Base-by-base conservation (phyloP, 2,329 filamentous ascomycete genomes). In the Colletotrichum tamarilloi region DNA sequence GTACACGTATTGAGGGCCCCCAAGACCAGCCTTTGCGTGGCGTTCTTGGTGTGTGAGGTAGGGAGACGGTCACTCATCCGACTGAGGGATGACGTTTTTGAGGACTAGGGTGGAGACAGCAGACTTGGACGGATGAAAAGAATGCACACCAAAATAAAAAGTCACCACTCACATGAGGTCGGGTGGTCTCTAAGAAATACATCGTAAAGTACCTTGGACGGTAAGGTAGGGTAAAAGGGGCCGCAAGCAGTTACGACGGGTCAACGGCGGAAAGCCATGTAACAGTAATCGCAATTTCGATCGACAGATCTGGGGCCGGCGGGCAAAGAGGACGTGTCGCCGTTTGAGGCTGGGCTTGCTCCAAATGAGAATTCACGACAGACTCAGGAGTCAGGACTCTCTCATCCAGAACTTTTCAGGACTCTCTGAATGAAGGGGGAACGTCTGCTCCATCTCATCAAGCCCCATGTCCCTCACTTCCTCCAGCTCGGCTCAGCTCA, bases 51-150 rank as follows among this genome's bases (percentile, higher is more conserved):
- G 32, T 35, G 32, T 35, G 11, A 35, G 32, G 32, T 12, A 35
- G 57, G 63, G 53, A 30, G 9, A 30, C 7, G 38, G 19, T 22
- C 42, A 49, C 19, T 49, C 42, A 49, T 42, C 19, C 42, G 22
- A 53, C 66, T 64, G 59, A 59, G 59, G 70, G 32, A 73, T 73
- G 70, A 73, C 70, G 70, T 70, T 73, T 73, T 73, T 28, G 35
- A 30, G 30, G 12, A 55, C 46, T 24, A 35, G 49, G 62, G 68
- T 62, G 68, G 64, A 19, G 46, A 35, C 46, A 26, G 12, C 28
- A 63, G 42, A 63, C 66, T 30, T 53, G 62, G 49, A 64, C 26
- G 46, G 60, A 26, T 7, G 22, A 11, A 28, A 52, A 62, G 26
- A 62, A 32, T 49, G 59, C 19, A 49, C 42, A 49, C 42, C 42